Base-by-base conservation (phyloP, 257 asterid genomes). In the Lithospermum erythrorhizon region DNA sequence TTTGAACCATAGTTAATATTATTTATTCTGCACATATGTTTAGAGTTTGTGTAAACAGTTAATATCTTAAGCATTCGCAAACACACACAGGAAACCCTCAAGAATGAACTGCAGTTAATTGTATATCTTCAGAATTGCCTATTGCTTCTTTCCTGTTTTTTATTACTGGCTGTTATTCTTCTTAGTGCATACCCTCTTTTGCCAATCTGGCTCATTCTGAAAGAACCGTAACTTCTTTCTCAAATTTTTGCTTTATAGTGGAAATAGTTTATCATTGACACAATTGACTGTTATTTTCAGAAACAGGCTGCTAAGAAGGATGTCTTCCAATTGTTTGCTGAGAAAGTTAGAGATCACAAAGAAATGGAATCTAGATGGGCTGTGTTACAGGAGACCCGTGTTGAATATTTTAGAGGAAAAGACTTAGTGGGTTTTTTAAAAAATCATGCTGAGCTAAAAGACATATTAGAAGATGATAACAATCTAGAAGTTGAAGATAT, bases 311-410 rank as follows among this genome's bases (percentile, higher is more conserved):
- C 68, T 35, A 76, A 79, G 63, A 91, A 80, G 79, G 95, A 91
- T 70, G 86, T 78, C 49, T 86, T 83, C 66, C 98, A 88, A 83
- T 61, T 76, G 70, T 91, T 91, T 66, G 90, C 98, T 7, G 98
- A 91, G 91, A 91, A 79, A 82, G 96, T 86, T 30, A 84, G 98
- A 77, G 87, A 91, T 72, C 96, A 88, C 71, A 91, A 91, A 81
- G 95, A 81, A 73, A 73, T 91, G 75, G 95, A 78, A 72, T 91
- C 98, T 61, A 87, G 98, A 73, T 91, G 98, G 98, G 98, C 97
- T 10, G 82, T 91, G 75, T 83, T 91, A 66, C 98, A 91, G 75
- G 98, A 91, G 82, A 88, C 98, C 7, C 84, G 98, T 20, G 98
- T 91, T 29, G 98, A 91, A 70, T 91, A 91, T 77, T 86, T 91